phyloP scores from a whole-genome alignment of 148 eudicot genomes.

The Silene latifolia region DNA sequence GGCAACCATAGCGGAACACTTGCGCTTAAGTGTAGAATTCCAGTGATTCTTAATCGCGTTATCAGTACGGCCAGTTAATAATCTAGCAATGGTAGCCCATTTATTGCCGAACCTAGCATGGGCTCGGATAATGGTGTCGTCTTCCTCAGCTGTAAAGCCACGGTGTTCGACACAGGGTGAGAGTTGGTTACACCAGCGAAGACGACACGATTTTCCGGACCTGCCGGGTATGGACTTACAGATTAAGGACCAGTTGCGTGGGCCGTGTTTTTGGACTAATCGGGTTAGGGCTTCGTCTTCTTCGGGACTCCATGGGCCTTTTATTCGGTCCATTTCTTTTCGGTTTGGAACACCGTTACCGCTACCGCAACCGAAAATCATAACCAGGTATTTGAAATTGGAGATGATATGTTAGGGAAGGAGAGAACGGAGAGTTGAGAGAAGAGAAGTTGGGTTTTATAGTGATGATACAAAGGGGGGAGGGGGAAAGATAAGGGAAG shows the following conservation, averaged over 20 bases:
- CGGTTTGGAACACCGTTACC: not conserved
- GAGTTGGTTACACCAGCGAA: conserved; percentile 90
- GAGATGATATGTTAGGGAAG: not conserved
- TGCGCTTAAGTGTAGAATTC: conserved; percentile 79
- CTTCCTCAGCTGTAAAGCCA: conserved; percentile 71
- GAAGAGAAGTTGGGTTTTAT: conserved; percentile 12
- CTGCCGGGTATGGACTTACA: conserved; percentile 81
- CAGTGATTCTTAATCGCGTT: conserved; percentile 94
- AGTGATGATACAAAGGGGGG: not conserved
- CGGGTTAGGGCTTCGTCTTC: conserved; percentile 60
- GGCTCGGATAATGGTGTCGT: conserved; percentile 69
- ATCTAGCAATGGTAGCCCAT: conserved; percentile 85
- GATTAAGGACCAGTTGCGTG: conserved; percentile 79
- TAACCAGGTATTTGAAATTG: not conserved
- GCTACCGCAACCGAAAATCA: conserved; percentile 8
- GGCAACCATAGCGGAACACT: conserved; percentile 41
- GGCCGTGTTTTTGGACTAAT: conserved; percentile 69
- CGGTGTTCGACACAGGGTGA: conserved; percentile 88
- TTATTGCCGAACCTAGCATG: conserved; percentile 81
- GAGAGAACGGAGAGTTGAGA: conserved; percentile 7
- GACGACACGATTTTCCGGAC: conserved; percentile 75
- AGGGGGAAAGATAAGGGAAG: conserved; percentile 6
- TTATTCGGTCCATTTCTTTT: conserved; percentile 56
- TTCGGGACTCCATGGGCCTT: conserved; percentile 94
- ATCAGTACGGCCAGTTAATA: conserved; percentile 72